A percentile compares a stretch with the other conserved stretches of the same genome.
Evolutionary conservation across 495 filamentous ascomycete species (phyloP).

Genomic region (Neurospora africana): DNA sequence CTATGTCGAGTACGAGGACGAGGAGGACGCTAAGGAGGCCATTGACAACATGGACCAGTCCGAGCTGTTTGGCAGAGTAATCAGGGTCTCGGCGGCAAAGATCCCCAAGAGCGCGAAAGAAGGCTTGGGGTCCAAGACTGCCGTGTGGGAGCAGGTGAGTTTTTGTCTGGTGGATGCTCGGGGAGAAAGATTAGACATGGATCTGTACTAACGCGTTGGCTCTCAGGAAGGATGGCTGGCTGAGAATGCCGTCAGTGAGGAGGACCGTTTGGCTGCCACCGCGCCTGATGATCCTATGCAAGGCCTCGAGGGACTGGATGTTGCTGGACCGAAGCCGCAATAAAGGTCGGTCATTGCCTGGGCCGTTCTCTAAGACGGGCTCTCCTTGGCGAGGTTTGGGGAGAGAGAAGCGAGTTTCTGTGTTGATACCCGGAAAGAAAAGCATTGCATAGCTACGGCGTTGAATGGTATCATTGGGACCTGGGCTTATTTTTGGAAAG

Average conservation of each 20-base stretch:
- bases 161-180: background rate
- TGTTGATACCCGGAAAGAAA: background rate
- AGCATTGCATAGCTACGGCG: conserved; percentile 35
- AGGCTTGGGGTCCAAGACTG: conserved; percentile 85
- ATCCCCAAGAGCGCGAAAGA: conserved; percentile 81
- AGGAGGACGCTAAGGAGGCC: conserved; percentile 81
- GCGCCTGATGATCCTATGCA: conserved; percentile 84
- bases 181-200: background rate
- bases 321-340: conserved; percentile 80
- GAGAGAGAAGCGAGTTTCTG: background rate
- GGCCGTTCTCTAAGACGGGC: background rate
- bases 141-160: conserved; percentile 93
- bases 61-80: conserved; percentile 84
- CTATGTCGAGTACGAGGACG: conserved; percentile 87
- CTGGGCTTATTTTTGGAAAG: background rate
- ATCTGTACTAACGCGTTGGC: conserved; percentile 19
- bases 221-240: conserved; percentile 83
- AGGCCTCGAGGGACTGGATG: conserved; percentile 83
- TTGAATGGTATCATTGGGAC: conserved; percentile 14
- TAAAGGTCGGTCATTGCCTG: conserved; percentile 25
- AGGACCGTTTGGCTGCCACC: conserved; percentile 57
- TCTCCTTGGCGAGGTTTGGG: background rate
- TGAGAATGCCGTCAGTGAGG: conserved; percentile 80
- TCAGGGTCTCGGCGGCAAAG: conserved; percentile 88
- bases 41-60: conserved; percentile 99